Base-by-base conservation (phyloP, 2,329 filamentous ascomycete genomes). In the Pseudogymnoascus sp. region DNA sequence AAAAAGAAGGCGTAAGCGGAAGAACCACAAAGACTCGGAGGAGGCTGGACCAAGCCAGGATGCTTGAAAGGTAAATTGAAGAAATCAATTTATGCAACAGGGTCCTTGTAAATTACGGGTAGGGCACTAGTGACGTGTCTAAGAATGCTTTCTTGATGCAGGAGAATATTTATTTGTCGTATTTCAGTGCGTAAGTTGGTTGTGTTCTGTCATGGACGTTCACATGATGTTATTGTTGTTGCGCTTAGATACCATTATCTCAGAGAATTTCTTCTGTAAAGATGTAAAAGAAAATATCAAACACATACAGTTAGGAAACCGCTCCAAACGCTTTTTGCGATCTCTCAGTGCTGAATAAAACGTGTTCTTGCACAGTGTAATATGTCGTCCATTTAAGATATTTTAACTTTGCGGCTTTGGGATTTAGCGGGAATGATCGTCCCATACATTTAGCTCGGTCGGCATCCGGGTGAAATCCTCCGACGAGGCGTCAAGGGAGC, bases 361-460 rank as follows among this genome's bases (percentile, higher is more conserved):
- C 4, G 50, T 33, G 13, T 13, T 13, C 15, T 6, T 33, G 11
- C 17, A 33, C 28, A 15, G n/a, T 3, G 13, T 57, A 33, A 33
- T 33, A 57, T 35, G 50, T 19, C 50, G 50, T 57, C 17, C 50
- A 57, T 57, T 57, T 57, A 57, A 57, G 50, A 57, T 57, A 57
- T 57, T 57, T 57, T 57, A 57, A 35, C 50, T 57, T 57, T 57
- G 10, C 28, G 50, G 50, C 28, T 19, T 53, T 57, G 31, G 21
- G 28, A 35, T 33, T 35, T 57, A 57, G 50, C 50, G 50, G 50
- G 50, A 57, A 33, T 57, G 50, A 57, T 57, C 50, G 50, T 33
- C 50, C 50, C 50, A 57, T 57, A 33, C 35, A 57, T 33, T 57
- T 57, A 57, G 50, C 26, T 57, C 17, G 28, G 50, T 11, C 50